Percentiles rank a stretch among this genome's conserved stretches.
phyloP scores from a whole-genome alignment of 441 rosid genomes.

The Adansonia madagascariensis region DNA sequence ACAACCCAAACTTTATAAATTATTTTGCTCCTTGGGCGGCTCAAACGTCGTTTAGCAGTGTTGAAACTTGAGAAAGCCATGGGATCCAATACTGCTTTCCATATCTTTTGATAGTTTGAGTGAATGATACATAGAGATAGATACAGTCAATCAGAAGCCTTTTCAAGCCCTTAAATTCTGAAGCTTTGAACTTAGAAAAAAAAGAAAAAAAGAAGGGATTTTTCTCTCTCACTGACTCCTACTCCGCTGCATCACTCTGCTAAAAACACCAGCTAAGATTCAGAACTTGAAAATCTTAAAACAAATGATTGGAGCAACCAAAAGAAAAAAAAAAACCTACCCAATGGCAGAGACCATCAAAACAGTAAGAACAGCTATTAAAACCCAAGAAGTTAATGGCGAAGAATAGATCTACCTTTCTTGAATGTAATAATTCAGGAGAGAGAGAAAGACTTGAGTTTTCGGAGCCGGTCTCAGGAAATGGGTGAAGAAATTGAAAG shows the following conservation, averaged over 20 bases:
- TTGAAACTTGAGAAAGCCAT: conserved; percentile 21
- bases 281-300: conserved; percentile 25
- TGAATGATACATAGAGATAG: neutral
- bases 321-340: neutral
- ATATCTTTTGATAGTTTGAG: neutral
- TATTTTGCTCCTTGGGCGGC: conserved; percentile 31
- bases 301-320: conserved; percentile 5
- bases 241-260: neutral
- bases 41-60: conserved; percentile 29
- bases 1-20: neutral
- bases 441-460: conserved; percentile 7
- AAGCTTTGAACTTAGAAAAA: conserved; percentile 1
- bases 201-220: neutral
- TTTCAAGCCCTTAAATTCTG: neutral
- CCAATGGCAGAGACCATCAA: neutral
- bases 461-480: conserved; percentile 22
- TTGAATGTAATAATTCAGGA: conserved; percentile 20
- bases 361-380: neutral
- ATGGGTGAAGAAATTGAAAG: conserved; percentile 34
- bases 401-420: conserved; percentile 16
- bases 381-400: neutral
- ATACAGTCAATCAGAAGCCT: neutral
- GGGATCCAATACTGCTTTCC: conserved; percentile 28
- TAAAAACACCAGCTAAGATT: neutral
- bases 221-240: neutral